Base-by-base conservation (phyloP, 2,329 filamentous ascomycete genomes). In the Fusarium xyrophilum region DNA sequence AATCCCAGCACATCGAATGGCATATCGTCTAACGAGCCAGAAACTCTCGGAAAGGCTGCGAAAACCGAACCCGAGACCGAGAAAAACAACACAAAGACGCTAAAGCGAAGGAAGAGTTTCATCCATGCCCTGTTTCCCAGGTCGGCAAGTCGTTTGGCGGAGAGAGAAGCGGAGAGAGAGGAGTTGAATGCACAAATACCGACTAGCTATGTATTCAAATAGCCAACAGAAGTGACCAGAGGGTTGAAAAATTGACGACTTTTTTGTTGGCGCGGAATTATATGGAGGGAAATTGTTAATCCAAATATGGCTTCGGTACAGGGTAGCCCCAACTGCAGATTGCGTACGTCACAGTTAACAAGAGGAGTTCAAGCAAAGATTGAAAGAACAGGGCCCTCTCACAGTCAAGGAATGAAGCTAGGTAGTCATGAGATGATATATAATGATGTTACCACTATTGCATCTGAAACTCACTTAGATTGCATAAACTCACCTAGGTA, bases 101-200 rank as follows among this genome's bases (percentile, higher is more conserved):
- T 82, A 32, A 79, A 75, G 33, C 76, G 78, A 50, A 80, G 79
- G 66, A 84, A 80, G 73, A 85, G 83, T 67, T 84, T 85, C 44
- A 80, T 84, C 35, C 77, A 81, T 6, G 77, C 76, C 6, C 70
- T 85, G 13, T 84, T 85, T 35, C 58, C 60, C 3, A 61, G 56
- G 17, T 66, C 71, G 13, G 52, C 46, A 7, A 60, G 55, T 46
- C 56, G 66, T n/a, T 25, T 48, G 15, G 23, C 48, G 13, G 47
- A 56, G 3, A 35, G 53, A 32, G 60, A 44, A 15, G 13, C 12
- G 5, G n/a, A 36, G 39, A 43, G 30, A 40, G 12, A 8, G n/a
- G 6, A 6, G 33, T 23, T 5, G 12, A 13, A 15, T 11, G 2
- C 9, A 28, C 1, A 19, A 8, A 10, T 19, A 3, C 15, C 21